phyloP scores from a whole-genome alignment of 2,329 filamentous ascomycete species.

The Penicillium freii region DNA sequence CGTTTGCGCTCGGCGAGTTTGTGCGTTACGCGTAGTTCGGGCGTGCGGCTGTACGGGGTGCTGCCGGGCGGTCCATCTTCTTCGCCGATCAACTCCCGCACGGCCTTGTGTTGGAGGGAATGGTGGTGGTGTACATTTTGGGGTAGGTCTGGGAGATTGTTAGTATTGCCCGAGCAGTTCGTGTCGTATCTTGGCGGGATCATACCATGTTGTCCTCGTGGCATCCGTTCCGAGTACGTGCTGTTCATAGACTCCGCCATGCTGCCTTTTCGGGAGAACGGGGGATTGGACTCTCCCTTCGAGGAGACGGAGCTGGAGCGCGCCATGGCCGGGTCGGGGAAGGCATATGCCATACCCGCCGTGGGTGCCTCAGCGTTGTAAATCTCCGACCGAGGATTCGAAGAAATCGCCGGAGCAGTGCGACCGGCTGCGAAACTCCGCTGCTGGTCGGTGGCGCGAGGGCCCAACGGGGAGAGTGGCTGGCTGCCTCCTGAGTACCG shows the following conservation, averaged over 20 bases:
- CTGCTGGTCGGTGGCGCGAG: constrained; percentile 38
- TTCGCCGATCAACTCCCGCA: constrained; percentile 48
- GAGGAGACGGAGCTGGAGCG: constrained; percentile 40
- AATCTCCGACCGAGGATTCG: constrained; percentile 50
- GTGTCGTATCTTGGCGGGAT: neutral
- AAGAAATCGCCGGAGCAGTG: constrained; percentile 50
- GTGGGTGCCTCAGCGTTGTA: constrained; percentile 52
- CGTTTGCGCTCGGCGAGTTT: constrained; percentile 53
- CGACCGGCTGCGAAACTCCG: constrained; percentile 46
- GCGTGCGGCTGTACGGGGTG: constrained; percentile 51
- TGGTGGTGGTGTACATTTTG: constrained; percentile 51
- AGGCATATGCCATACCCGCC: constrained; percentile 51
- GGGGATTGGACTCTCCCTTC: constrained; percentile 32
- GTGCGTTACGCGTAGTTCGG: constrained; percentile 50
- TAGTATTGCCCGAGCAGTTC: neutral
- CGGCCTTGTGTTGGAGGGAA: constrained; percentile 49
- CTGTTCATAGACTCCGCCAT: constrained; percentile 50
- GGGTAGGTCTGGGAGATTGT: constrained; percentile 41
- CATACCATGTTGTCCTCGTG: constrained; percentile 50
- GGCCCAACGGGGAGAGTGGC: constrained; percentile 43
- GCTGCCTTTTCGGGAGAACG: constrained; percentile 47
- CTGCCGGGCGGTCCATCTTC: constrained; percentile 41
- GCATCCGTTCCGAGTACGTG: constrained; percentile 48
- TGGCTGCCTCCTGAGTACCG: constrained; percentile 40
- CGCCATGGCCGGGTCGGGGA: constrained; percentile 49